Conservation (phyloP, 257 asterid genomes). For the Solanum lignicaule region DNA sequence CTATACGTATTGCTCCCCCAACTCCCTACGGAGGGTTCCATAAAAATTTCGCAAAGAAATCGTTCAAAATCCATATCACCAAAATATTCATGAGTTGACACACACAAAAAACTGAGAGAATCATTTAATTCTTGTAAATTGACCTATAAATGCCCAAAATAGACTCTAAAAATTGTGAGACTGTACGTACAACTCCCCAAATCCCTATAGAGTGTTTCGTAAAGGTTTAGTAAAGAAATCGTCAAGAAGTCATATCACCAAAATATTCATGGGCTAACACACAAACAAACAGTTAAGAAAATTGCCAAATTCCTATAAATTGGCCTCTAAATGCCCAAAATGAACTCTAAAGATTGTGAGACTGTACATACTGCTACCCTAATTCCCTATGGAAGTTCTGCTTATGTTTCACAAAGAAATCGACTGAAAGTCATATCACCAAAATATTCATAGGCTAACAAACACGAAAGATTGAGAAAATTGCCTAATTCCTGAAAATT, state of each 20-base stretch:
- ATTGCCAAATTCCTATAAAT: background rate
- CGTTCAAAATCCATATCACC: background rate
- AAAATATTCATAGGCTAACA: too few relatives aligned
- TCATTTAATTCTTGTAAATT: too few relatives aligned
- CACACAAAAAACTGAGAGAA: too few relatives aligned
- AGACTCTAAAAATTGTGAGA: background rate
- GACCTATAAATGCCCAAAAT: rapidly evolving
- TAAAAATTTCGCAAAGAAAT: too few relatives aligned
- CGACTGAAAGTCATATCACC: background rate
- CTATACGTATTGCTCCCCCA: background rate
- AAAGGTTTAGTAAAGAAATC: too few relatives aligned
- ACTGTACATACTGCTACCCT: background rate
- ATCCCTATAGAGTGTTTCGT: background rate
- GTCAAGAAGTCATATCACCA: background rate
- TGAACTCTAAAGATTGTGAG: background rate
- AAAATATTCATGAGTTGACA: background rate
- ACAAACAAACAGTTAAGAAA: too few relatives aligned
- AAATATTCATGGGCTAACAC: background rate
- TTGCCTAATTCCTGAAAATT: background rate
- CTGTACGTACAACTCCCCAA: rapidly evolving
- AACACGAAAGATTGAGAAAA: rapidly evolving
- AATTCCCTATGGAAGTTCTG: background rate
- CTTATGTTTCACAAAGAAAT: background rate
- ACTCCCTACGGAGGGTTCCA: too few relatives aligned
- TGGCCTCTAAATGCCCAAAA: background rate